Evolutionary conservation across 352 stramenopile species (phyloP).

Genomic region (Phytophthora kernoviae): DNA sequence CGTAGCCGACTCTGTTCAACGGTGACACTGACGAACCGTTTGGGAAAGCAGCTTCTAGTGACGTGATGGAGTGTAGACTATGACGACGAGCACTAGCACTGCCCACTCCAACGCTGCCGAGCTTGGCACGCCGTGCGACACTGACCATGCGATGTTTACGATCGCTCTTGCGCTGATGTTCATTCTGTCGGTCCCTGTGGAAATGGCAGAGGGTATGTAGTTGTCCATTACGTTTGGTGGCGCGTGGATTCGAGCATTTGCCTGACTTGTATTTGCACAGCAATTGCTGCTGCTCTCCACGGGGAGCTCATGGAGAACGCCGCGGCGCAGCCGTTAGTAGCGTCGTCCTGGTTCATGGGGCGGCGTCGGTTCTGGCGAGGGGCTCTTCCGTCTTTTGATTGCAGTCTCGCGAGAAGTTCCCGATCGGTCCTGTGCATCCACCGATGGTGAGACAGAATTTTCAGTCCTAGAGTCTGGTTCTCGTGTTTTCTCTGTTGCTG

Average conservation of each 20-base stretch:
- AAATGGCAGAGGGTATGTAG: conserved; percentile 88
- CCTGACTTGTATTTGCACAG: conserved; percentile 89
- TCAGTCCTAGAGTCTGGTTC: conserved; percentile 3
- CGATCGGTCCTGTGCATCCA: conserved; percentile 42
- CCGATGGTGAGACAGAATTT: background rate
- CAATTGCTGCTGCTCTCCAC: conserved; percentile 43
- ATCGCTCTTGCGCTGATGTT: conserved; percentile 88
- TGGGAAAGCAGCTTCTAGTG: conserved; percentile 43
- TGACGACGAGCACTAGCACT: conserved; percentile 35
- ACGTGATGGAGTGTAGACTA: conserved; percentile 51
- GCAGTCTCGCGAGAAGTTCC: conserved; percentile 36
- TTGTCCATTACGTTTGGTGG: conserved; percentile 85
- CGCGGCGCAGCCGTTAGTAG: conserved; percentile 16
- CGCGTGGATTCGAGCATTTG: conserved; percentile 83
- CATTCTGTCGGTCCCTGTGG: conserved; percentile 83
- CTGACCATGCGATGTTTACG: conserved; percentile 87
- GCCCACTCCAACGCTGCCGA: conserved; percentile 64
- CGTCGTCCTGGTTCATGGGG: conserved; percentile 42
- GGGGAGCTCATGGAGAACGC: conserved; percentile 49
- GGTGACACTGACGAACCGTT: conserved; percentile 31
- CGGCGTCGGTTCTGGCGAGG: background rate
- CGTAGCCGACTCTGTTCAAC: conserved; percentile 34
- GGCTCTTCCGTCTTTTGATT: conserved; percentile 23
- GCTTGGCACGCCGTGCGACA: conserved; percentile 72
- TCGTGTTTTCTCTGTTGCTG: conserved; percentile 15